Evolutionary conservation across 495 filamentous ascomycete species (phyloP).

Genomic region (Glarea lozoyensis): DNA sequence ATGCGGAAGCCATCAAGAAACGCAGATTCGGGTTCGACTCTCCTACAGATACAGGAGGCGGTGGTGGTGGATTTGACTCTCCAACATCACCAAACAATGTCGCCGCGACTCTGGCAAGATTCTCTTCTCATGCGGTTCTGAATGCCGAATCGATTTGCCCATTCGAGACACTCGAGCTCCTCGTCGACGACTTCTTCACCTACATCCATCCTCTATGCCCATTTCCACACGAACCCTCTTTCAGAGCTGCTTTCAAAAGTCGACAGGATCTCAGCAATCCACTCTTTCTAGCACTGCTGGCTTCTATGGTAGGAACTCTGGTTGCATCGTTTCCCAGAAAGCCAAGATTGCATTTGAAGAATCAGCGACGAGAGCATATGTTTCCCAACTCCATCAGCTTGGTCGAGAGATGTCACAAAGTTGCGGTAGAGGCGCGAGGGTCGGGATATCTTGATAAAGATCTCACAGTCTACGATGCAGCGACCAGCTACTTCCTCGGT

Average conservation of each 20-base stretch:
- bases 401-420: constrained; percentile 62
- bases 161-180: constrained; percentile 49
- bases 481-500: constrained; percentile 76
- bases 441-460: constrained; percentile 54
- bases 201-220: constrained; percentile 84
- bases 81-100: constrained; percentile 40
- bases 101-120: constrained; percentile 36
- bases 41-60: constrained; percentile 4
- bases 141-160: constrained; percentile 68
- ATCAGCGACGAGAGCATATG: constrained; percentile 42
- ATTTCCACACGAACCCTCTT: constrained; percentile 80
- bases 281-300: constrained; percentile 66
- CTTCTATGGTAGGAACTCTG: constrained; percentile 69
- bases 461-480: constrained; percentile 69
- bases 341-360: constrained; percentile 59
- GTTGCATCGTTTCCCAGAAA: constrained; percentile 79
- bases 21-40: constrained; percentile 48
- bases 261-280: constrained; percentile 61
- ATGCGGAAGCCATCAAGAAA: constrained; percentile 74
- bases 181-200: constrained; percentile 83
- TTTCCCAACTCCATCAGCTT: constrained; percentile 64
- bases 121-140: constrained; percentile 26
- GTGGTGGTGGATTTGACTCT: constrained; percentile 20
- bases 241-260: constrained; percentile 58
- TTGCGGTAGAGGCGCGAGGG: constrained; percentile 66